phyloP scores from a whole-genome alignment of 1,139 yeast species.

The Suhomyces bokatorum region DNA sequence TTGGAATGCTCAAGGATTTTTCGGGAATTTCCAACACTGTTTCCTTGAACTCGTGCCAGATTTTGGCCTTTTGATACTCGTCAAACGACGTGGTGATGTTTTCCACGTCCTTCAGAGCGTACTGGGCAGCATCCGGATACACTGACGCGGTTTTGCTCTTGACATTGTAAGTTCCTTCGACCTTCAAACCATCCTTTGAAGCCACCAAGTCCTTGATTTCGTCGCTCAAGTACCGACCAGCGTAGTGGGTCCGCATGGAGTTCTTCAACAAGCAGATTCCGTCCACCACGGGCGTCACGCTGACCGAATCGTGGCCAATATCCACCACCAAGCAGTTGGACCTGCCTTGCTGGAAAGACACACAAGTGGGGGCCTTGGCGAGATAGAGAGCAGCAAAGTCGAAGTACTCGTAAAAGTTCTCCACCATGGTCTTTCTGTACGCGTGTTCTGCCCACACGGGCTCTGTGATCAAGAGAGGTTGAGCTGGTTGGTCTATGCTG shows the following conservation, averaged over 20 bases:
- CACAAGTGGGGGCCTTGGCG: slow-evolving; percentile 85
- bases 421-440: slow-evolving; percentile 73
- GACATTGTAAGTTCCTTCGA: slow-evolving; percentile 22
- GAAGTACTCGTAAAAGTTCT: slow-evolving; percentile 69
- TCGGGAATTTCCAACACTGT: slow-evolving; percentile 59
- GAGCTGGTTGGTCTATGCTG: slow-evolving; percentile 58
- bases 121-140: slow-evolving; percentile 35
- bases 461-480: slow-evolving; percentile 79
- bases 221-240: slow-evolving; percentile 58
- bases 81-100: slow-evolving; percentile 42
- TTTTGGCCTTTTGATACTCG: slow-evolving; percentile 32
- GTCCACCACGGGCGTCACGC: slow-evolving; percentile 92
- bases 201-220: slow-evolving; percentile 37
- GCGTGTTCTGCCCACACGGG: slow-evolving; percentile 79
- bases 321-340: slow-evolving; percentile 93
- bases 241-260: slow-evolving; percentile 65
- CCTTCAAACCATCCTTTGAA: slow-evolving; percentile 23
- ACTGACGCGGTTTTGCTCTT: slow-evolving; percentile 28
- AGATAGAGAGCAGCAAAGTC: slow-evolving; percentile 84
- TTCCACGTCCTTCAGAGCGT: slow-evolving; percentile 32
- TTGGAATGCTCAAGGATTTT: slow-evolving; percentile 27
- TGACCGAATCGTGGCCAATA: slow-evolving; percentile 79
- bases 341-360: slow-evolving; percentile 90
- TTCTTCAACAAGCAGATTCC: slow-evolving; percentile 82
- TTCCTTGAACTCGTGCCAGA: slow-evolving; percentile 67